Conservation (phyloP, 2,329 filamentous ascomycete genomes). For the Nemania sp. region DNA sequence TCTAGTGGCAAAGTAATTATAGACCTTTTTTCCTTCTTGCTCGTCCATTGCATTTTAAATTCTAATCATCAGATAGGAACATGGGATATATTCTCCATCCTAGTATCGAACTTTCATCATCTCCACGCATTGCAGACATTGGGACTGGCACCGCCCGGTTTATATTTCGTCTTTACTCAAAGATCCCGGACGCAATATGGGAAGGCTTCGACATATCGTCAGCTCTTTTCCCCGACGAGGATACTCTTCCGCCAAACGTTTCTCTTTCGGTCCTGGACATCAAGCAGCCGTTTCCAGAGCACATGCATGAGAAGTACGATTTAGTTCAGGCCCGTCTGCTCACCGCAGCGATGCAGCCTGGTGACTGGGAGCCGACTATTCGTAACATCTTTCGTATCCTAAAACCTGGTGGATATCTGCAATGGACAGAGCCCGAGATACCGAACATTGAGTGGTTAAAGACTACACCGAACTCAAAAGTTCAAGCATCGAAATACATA, state of each 20-base stretch:
- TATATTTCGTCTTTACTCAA: not conserved
- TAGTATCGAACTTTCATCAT: not conserved
- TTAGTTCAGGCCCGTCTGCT: constrained; percentile 23
- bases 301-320: constrained; percentile 22
- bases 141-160: constrained; percentile 1
- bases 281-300: constrained; percentile 21
- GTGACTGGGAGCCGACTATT: constrained; percentile 18
- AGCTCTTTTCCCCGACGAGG: not conserved
- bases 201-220: constrained; percentile 9
- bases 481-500: constrained; percentile 7
- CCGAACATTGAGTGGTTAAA: constrained; percentile 10
- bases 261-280: constrained; percentile 1
- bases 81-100: constrained; percentile 12
- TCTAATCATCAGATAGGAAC: constrained; percentile 1
- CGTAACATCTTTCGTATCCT: constrained; percentile 12
- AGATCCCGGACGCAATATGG: not conserved
- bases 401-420: constrained; percentile 25
- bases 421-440: constrained; percentile 16
- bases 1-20: constrained; percentile 16
- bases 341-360: constrained; percentile 19
- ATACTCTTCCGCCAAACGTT: not conserved
- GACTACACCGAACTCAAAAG: not conserved
- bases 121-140: not conserved
- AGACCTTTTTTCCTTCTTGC: not conserved
- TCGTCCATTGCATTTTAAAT: not conserved